These are phyloP conservation scores for Verticillium zaregamsianum DNA, from an alignment of 2,329 filamentous ascomycete genomes.

Conservation along the genomic window DNA sequence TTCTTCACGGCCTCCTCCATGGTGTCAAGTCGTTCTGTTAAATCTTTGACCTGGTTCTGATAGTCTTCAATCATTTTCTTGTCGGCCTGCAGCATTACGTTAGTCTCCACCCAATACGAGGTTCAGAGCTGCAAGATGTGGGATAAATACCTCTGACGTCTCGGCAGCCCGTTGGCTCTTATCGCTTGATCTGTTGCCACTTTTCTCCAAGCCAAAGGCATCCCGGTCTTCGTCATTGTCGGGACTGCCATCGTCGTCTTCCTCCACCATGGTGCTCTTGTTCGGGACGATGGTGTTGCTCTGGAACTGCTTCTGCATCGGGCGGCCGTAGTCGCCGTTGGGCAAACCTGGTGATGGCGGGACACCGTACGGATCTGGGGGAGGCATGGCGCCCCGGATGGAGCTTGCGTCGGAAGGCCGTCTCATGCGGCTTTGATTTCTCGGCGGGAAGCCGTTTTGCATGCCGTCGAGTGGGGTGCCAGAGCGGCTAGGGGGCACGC, in stretches of 20 bases:
- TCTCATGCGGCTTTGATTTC: conserved; percentile 49
- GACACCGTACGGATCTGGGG: conserved; percentile 43
- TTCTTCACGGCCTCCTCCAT: conserved; percentile 66
- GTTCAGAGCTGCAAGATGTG: neutral
- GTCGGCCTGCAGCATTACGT: conserved; percentile 44
- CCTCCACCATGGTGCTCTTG: conserved; percentile 96
- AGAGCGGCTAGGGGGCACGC: conserved; percentile 55
- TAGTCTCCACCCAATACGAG: conserved; percentile 10
- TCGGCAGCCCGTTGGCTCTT: conserved; percentile 23
- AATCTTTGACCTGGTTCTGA: conserved; percentile 68
- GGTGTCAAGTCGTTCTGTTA: conserved; percentile 68
- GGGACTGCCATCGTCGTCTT: conserved; percentile 71
- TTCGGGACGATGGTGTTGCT: conserved; percentile 96
- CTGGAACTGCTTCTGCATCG: conserved; percentile 84
- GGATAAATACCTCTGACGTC: conserved; percentile 32
- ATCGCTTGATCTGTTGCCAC: conserved; percentile 13
- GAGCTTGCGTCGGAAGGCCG: conserved; percentile 61
- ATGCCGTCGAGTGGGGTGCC: conserved; percentile 60
- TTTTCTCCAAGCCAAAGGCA: conserved; percentile 56
- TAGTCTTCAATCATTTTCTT: conserved; percentile 75
- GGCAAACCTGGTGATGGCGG: conserved; percentile 56
- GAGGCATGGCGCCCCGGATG: conserved; percentile 42
- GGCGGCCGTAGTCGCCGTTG: conserved; percentile 66
- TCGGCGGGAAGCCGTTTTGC: conserved; percentile 41
- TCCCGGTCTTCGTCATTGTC: conserved; percentile 57